Evolutionary conservation across 2,329 filamentous ascomycete species (phyloP).

Genomic region (Trichophaea hybrida): DNA sequence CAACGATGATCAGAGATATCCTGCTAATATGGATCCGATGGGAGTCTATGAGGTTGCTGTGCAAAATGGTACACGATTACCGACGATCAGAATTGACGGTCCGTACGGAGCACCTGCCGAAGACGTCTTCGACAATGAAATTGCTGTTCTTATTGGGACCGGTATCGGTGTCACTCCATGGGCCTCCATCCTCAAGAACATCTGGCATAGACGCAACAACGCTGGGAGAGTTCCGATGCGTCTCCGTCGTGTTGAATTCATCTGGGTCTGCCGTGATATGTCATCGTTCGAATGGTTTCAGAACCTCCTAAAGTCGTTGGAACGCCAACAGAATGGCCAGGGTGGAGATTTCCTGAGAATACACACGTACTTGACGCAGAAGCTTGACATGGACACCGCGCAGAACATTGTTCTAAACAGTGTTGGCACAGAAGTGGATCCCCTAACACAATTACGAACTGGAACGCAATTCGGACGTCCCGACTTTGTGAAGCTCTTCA

Average conservation of each 20-base stretch:
- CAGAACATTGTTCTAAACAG: slow-evolving; percentile 96
- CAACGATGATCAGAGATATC: slow-evolving; percentile 44
- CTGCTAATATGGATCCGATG: slow-evolving; percentile 60
- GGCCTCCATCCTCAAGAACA: slow-evolving; percentile 86
- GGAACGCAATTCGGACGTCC: slow-evolving; percentile 91
- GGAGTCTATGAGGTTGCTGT: slow-evolving; percentile 98
- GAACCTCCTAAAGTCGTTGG: slow-evolving; percentile 75
- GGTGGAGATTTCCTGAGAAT: slow-evolving; percentile 77
- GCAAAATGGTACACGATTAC: slow-evolving; percentile 87
- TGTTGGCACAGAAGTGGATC: slow-evolving; percentile 75
- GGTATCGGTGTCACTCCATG: slow-evolving; percentile 80
- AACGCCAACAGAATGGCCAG: slow-evolving; percentile 57
- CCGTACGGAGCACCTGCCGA: slow-evolving; percentile 94
- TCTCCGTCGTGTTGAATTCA: slow-evolving; percentile 90
- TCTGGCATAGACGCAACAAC: slow-evolving; percentile 85
- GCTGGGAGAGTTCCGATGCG: slow-evolving; percentile 58
- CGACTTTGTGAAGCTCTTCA: slow-evolving; percentile 69
- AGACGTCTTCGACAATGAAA: slow-evolving; percentile 90
- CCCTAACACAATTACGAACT: slow-evolving; percentile 76
- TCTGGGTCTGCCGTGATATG: slow-evolving; percentile 96
- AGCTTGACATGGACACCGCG: slow-evolving; percentile 76
- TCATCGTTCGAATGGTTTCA: slow-evolving; percentile 99
- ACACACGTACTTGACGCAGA: slow-evolving; percentile 93
- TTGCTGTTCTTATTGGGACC: slow-evolving; percentile 70
- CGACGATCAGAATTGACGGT: slow-evolving; percentile 74